A percentile compares a stretch with the other conserved stretches of the same genome.
Evolutionary conservation across 495 filamentous ascomycete species (phyloP).

Genomic region (Penicillium soppii): DNA sequence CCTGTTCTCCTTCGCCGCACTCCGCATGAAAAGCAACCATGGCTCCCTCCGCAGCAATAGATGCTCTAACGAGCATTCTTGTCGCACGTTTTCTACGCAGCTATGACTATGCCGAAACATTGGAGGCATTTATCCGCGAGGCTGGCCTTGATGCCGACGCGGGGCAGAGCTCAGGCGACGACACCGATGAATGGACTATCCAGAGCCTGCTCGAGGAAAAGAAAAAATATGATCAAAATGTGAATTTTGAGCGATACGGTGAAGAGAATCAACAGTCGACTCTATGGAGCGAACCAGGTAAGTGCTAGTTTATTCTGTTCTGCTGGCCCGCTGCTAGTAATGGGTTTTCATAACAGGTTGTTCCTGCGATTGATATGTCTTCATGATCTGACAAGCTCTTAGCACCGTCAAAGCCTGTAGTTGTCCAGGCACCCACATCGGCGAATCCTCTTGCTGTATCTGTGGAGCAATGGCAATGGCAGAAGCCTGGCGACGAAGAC

Average conservation of each 20-base stretch:
- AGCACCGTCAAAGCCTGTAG: conserved; percentile 50
- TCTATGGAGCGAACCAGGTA: conserved; percentile 53
- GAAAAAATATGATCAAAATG: conserved; percentile 56
- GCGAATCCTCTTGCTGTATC: conserved; percentile 58
- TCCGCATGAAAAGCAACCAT: conserved; percentile 8
- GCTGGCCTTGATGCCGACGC: conserved; percentile 51
- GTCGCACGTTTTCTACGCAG: conserved; percentile 63
- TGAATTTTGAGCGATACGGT: conserved; percentile 55
- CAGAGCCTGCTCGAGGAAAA: conserved; percentile 68
- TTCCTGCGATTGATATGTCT: neutral
- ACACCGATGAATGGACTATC: conserved; percentile 54
- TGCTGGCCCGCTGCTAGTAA: neutral
- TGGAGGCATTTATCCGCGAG: conserved; percentile 60
- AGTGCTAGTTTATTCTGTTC: conserved; percentile 9
- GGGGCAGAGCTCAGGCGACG: conserved; percentile 41
- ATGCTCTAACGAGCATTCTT: conserved; percentile 42
- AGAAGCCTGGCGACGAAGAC: conserved; percentile 11
- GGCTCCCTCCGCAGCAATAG: conserved; percentile 19
- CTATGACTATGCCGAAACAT: conserved; percentile 61
- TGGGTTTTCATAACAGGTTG: neutral
- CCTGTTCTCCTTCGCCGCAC: neutral
- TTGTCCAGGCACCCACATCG: conserved; percentile 42
- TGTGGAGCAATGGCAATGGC: conserved; percentile 36
- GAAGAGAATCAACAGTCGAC: conserved; percentile 34
- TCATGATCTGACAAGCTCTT: conserved; percentile 5